These are phyloP conservation scores for Klebsormidium nitens DNA, from an alignment of 139 green algal species.

Conservation along the genomic window DNA sequence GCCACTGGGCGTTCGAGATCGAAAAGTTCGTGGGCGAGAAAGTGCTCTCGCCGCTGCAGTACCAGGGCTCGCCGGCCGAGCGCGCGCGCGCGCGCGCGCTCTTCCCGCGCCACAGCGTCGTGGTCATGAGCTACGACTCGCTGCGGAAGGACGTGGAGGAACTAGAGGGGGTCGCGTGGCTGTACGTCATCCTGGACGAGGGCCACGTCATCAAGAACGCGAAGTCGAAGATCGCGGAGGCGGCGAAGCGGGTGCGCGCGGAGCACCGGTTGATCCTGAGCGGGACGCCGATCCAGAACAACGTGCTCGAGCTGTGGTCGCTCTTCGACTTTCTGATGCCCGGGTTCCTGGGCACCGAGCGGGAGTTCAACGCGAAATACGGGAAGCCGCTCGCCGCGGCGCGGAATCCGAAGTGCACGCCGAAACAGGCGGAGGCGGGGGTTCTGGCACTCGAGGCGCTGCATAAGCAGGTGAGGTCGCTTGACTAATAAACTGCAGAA, in stretches of 20 bases:
- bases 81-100: slow-evolving; percentile 19
- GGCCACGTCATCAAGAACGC: slow-evolving; percentile 91
- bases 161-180: slow-evolving; percentile 49
- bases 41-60: slow-evolving; percentile 56
- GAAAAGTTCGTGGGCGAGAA: slow-evolving; percentile 57
- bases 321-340: slow-evolving; percentile 99
- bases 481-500: not conserved
- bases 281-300: slow-evolving; percentile 73
- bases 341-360: slow-evolving; percentile 73
- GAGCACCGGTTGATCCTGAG: slow-evolving; percentile 80
- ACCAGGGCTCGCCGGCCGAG: slow-evolving; percentile 58
- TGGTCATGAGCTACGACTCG: slow-evolving; percentile 87
- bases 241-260: slow-evolving; percentile 53
- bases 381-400: slow-evolving; percentile 59
- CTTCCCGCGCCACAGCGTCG: slow-evolving; percentile 38
- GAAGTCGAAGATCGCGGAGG: slow-evolving; percentile 61
- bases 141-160: slow-evolving; percentile 69
- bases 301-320: slow-evolving; percentile 88
- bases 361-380: slow-evolving; percentile 77
- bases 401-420: slow-evolving; percentile 46
- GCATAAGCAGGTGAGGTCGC: slow-evolving; percentile 49
- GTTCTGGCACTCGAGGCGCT: slow-evolving; percentile 79
- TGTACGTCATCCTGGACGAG: slow-evolving; percentile 93
- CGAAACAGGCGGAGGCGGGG: slow-evolving; percentile 43
- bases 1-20: slow-evolving; percentile 88